These are phyloP conservation scores for Ramularia collo-cygni DNA, from an alignment of 2,329 filamentous ascomycete species.

Conservation along the genomic window DNA sequence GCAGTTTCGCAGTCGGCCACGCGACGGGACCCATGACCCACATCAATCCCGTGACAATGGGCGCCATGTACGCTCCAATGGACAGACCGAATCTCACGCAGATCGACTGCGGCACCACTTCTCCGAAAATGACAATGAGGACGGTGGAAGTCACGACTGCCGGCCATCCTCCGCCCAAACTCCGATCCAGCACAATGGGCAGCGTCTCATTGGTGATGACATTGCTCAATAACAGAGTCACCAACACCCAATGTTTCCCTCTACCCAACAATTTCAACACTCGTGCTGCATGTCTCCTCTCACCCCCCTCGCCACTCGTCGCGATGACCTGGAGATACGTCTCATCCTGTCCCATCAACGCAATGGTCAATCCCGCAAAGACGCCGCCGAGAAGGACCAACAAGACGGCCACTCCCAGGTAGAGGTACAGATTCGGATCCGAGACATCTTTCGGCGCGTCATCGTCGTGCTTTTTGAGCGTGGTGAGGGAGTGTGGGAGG, in stretches of 20 bases:
- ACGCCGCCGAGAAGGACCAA: conserved; percentile 84
- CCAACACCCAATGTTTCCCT: conserved; percentile 97
- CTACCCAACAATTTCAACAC: conserved; percentile 74
- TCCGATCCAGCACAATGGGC: conserved; percentile 89
- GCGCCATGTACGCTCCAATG: conserved; percentile 90
- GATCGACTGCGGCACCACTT: conserved; percentile 90
- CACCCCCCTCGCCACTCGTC: conserved; percentile 73
- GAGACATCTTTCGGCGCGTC: conserved; percentile 24
- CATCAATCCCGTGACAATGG: conserved; percentile 82
- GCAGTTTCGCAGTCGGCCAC: conserved; percentile 91
- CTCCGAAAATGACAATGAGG: conserved; percentile 95
- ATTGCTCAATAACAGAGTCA: conserved; percentile 68
- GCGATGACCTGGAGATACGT: conserved; percentile 95
- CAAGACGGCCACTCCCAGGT: conserved; percentile 68
- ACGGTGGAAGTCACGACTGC: conserved; percentile 90
- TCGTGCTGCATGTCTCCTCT: conserved; percentile 75
- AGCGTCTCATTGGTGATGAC: conserved; percentile 97
- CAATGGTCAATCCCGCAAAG: conserved; percentile 90
- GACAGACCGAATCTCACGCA: conserved; percentile 93
- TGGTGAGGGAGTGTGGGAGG: conserved; percentile 10
- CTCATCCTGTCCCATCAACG: conserved; percentile 78
- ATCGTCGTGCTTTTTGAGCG: conserved; percentile 10
- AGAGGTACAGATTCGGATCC: conserved; percentile 68
- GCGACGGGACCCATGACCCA: conserved; percentile 83
- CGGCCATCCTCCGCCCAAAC: conserved; percentile 87